These are phyloP conservation scores for Tricladium varicosporioides DNA, from an alignment of 2,329 filamentous ascomycete genomes.

Conservation along the genomic window DNA sequence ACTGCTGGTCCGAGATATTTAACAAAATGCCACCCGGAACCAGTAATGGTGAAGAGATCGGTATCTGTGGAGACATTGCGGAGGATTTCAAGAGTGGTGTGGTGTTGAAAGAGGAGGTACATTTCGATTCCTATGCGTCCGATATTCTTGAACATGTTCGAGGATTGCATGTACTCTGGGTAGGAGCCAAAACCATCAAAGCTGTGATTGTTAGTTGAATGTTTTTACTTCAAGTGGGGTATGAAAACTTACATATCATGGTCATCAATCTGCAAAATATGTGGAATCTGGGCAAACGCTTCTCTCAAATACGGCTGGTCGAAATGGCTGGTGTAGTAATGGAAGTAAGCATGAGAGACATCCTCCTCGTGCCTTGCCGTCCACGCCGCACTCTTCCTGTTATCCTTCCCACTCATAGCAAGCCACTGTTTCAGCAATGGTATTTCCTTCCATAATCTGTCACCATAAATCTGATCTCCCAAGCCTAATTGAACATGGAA, in stretches of 20 bases:
- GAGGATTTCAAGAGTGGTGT: conserved; percentile 91
- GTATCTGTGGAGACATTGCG: conserved; percentile 83
- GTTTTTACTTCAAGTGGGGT: background rate
- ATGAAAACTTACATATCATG: conserved; percentile 83
- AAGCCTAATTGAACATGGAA: conserved; percentile 93
- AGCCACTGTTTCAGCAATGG: conserved; percentile 94
- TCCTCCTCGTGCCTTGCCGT: conserved; percentile 94
- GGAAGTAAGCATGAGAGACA: conserved; percentile 93
- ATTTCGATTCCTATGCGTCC: conserved; percentile 93
- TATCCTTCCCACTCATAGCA: conserved; percentile 87
- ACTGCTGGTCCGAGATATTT: conserved; percentile 93
- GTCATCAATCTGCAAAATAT: conserved; percentile 89
- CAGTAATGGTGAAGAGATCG: conserved; percentile 94
- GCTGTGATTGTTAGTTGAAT: conserved; percentile 44
- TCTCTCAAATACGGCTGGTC: conserved; percentile 93
- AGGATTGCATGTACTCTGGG: conserved; percentile 97
- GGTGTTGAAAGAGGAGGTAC: conserved; percentile 98
- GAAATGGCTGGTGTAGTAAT: conserved; percentile 98
- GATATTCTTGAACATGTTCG: conserved; percentile 97
- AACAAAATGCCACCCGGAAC: conserved; percentile 97
- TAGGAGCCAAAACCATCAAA: conserved; percentile 98
- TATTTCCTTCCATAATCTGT: conserved; percentile 94
- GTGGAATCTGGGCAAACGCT: conserved; percentile 95
- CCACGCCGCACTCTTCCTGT: conserved; percentile 86
- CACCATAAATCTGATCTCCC: conserved; percentile 93